Base-by-base conservation (phyloP, 768 basidiomycete species). In the Suillus decipiens region DNA sequence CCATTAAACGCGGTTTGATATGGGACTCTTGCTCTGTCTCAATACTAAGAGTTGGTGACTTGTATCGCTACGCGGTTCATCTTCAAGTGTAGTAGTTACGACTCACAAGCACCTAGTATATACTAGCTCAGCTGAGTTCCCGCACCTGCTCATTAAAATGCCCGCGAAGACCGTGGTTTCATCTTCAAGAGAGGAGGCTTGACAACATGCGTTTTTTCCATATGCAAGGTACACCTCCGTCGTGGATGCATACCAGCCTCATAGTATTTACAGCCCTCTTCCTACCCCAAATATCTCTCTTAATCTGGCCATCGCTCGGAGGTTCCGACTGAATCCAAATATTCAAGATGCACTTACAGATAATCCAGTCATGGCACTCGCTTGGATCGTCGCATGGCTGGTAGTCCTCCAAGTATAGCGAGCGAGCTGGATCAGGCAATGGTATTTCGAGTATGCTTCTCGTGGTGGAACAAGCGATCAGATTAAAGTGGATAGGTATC, bases 271-370 rank as follows among this genome's bases (percentile, higher is more conserved):
- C 82, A 12, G 84, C 84, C 1, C 78, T 93, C 60, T 87, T 85
- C 71, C 79, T 93, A n/a, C 92, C 92, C 19, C 83, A 83, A 58
- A 84, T 82, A 22, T 78, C 80, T 2, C 77, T 80, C 53, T 70
- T 86, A 28, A 76, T 80, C 62, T 76, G 73, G 12, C 68, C 74
- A 10, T 64, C 68, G 59, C 68, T 74, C 70, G 73, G 72, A 7
- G 89, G 19, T 42, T 17, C 17, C 17, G 17, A 91, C 68, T 80
- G 91, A 93, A 69, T 85, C 87, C 64, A 82, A 82, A 3, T 90
- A n/a, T 92, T 74, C 75, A 94, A 22, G 85, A 83, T 45, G 79
- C 84, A 2, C 72, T 95, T 65, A 93, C 93, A 0, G 70, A 77
- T 3, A 83, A 82, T 63, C 89, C 91, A 9, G 72, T 79, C 6